Evolutionary conservation across 2,329 filamentous ascomycete genomes (phyloP).

Genomic region (Cladophialophora psammophila): DNA sequence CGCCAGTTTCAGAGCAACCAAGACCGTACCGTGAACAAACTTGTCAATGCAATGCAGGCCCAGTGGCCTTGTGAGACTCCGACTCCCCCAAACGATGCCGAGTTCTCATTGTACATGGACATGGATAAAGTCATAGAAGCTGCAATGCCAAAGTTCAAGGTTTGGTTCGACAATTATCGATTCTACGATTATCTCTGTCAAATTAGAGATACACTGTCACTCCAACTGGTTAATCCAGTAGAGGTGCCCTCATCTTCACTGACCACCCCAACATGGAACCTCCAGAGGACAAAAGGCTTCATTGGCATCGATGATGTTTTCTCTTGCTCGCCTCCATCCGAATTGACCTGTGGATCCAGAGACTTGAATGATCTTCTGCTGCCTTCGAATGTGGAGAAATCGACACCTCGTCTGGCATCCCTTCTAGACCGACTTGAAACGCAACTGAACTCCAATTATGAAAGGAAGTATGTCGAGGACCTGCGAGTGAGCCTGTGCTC

Average conservation of each 20-base stretch:
- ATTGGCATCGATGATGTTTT: slow-evolving; percentile 5
- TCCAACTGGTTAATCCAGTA: background rate
- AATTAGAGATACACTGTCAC: background rate
- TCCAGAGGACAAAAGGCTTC: background rate
- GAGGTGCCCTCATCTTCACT: background rate
- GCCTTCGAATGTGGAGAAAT: too few species aligned
- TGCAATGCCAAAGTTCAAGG: background rate
- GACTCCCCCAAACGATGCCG: background rate
- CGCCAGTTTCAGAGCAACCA: slow-evolving; percentile 8
- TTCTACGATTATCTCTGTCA: background rate
- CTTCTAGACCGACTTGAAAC: background rate
- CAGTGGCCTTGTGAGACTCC: slow-evolving; percentile 3
- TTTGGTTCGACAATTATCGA: slow-evolving; percentile 1
- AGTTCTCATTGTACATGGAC: background rate
- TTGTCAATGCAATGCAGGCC: background rate
- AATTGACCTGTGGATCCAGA: background rate
- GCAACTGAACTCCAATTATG: background rate
- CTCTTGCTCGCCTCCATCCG: background rate
- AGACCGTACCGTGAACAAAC: background rate
- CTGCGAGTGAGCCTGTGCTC: background rate
- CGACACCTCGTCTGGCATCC: background rate
- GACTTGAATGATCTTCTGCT: background rate
- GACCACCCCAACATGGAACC: background rate
- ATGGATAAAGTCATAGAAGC: background rate
- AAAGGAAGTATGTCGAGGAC: slow-evolving; percentile 1